Percentiles rank a stretch among this genome's conserved stretches.
phyloP scores from a whole-genome alignment of 2,329 filamentous ascomycete species.

The Pleoardoris graminearum region DNA sequence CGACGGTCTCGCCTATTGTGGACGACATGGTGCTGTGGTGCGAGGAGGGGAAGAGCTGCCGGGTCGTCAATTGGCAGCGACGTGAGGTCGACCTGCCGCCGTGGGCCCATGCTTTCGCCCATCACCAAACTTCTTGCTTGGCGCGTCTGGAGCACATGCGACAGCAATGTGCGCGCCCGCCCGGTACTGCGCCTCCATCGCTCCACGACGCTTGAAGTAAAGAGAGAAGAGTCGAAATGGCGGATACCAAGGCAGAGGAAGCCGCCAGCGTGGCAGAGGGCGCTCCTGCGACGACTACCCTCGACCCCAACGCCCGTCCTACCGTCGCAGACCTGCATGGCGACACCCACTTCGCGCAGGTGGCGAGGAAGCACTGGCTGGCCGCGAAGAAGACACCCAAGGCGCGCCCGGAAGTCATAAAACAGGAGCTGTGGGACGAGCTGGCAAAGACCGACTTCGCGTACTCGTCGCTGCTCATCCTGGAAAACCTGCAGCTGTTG shows the following conservation, averaged over 20 bases:
- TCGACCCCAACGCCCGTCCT: conserved; percentile 54
- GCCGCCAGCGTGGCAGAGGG: conserved; percentile 21
- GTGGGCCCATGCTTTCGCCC: conserved; percentile 12
- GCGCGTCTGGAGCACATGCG: conserved; percentile 27
- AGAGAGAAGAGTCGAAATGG: conserved; percentile 26
- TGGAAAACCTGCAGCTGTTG: conserved; percentile 88
- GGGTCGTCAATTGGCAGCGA: conserved; percentile 13
- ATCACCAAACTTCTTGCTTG: conserved; percentile 33
- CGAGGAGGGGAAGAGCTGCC: conserved; percentile 12
- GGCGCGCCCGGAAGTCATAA: conserved; percentile 79
- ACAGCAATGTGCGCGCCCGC: conserved; percentile 34
- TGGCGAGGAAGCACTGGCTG: conserved; percentile 87
- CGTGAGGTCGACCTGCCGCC: conserved; percentile 29
- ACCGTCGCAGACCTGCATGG: conserved; percentile 71
- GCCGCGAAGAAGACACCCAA: conserved; percentile 64
- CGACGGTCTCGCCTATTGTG: conserved; percentile 22
- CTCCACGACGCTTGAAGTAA: conserved; percentile 8
- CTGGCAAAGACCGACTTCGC: conserved; percentile 81
- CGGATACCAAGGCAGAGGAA: conserved; percentile 25
- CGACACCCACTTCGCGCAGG: conserved; percentile 65
- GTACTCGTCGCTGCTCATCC: conserved; percentile 73
- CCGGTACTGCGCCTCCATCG: conserved; percentile 17
- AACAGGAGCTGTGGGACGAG: conserved; percentile 84
- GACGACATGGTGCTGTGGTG: conserved; percentile 38
- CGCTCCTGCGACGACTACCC: conserved; percentile 26